These are phyloP conservation scores for Lecanicillium sp. DNA, from an alignment of 2,329 filamentous ascomycete genomes.

Conservation along the genomic window DNA sequence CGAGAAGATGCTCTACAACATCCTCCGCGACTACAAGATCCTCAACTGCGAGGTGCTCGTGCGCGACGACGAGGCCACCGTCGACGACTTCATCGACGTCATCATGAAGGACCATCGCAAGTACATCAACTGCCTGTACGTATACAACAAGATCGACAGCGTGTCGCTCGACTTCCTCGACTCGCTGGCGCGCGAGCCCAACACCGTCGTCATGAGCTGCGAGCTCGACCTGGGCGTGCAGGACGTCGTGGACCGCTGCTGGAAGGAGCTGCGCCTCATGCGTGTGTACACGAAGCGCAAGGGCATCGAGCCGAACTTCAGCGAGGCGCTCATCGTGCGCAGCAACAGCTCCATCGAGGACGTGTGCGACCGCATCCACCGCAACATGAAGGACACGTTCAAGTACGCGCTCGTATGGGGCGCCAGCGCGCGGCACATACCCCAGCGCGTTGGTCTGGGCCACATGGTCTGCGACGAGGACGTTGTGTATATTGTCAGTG, in stretches of 20 bases:
- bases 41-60: conserved; percentile 95
- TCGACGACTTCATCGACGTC: conserved; percentile 98
- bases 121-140: conserved; percentile 91
- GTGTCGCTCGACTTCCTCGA: conserved; percentile 92
- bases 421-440: conserved; percentile 88
- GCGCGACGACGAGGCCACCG: conserved; percentile 88
- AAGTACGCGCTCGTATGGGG: conserved; percentile 99
- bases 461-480: conserved; percentile 71
- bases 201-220: conserved; percentile 96
- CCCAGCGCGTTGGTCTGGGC: conserved; percentile 81
- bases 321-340: conserved; percentile 87
- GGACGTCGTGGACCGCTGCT: conserved; percentile 91
- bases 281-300: conserved; percentile 96
- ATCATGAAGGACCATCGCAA: conserved; percentile 99
- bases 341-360: conserved; percentile 87
- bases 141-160: conserved; percentile 99
- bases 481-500: conserved; percentile 62
- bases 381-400: conserved; percentile 94
- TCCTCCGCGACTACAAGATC: conserved; percentile 96
- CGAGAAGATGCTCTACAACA: conserved; percentile 98
- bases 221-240: conserved; percentile 89
- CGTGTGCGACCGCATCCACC: conserved; percentile 92
- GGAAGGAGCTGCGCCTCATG: conserved; percentile 86
- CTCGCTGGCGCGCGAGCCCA: conserved; percentile 80
- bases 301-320: conserved; percentile 81